Base-by-base conservation (phyloP, 2,329 filamentous ascomycete genomes). In the Pestalotiopsis sp. region DNA sequence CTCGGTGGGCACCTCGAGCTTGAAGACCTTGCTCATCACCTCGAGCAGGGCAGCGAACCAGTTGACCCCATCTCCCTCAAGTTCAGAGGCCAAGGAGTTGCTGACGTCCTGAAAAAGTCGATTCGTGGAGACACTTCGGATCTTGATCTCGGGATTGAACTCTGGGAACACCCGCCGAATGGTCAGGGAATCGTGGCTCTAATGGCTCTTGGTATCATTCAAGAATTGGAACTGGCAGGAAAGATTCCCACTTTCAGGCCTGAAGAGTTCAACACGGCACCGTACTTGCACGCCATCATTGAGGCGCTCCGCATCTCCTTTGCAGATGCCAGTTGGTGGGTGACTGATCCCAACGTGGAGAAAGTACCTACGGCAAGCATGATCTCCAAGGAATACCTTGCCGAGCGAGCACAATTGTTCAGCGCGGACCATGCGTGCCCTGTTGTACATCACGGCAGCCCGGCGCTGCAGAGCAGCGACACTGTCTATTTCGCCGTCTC, bases 141-240 rank as follows among this genome's bases (percentile, higher is more conserved):
- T 68, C 74, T 78, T 26, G 82, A 84, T 64, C 79, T 83, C 13
- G 89, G 89, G 10, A 86, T 98, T 56, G 90, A 97, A 75, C 83
- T 99, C 0, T 98, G 95, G 95, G 96, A 99, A 76, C 95, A 98
- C 77, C 94, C 95, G 44, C 96, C 96, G 9, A 98, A 98, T 74
- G 94, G 96, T 0, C 96, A 98, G 80, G 96, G 96, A 1, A 94
- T 98, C 71, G 93, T 98, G 2, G 96, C 96, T 0, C 83, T 98
- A 39, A 97, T 98, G 91, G 93, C 96, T 0, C 84, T 99, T 0
- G 96, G 96, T 1, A 97, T 98, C 71, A 84, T 99, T 62, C 91
- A 98, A 77, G 90, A 94, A 76, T 86, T 98, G 1, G 93, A 97
- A 79, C 88, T 89, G 68, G 83, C 86, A 17, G 91, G 91, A 52